Conservation (phyloP, 352 stramenopile genomes). For the Pythium angustatum region DNA sequence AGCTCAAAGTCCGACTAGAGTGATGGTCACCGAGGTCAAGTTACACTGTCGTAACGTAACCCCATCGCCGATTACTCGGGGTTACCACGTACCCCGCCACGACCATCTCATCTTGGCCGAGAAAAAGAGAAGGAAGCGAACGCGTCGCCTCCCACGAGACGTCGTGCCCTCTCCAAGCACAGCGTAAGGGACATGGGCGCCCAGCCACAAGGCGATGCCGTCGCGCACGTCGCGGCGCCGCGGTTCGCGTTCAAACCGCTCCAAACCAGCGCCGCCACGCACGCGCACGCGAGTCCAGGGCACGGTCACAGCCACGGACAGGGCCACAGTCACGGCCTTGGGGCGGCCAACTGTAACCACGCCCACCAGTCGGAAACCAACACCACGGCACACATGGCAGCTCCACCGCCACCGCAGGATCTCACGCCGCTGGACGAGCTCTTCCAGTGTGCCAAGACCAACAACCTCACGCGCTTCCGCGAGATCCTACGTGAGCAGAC, state of each 20-base stretch:
- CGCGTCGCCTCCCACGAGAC: not conserved
- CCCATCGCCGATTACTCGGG: too few relatives aligned
- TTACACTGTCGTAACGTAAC: conserved; percentile 14
- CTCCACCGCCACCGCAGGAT: conserved; percentile 1
- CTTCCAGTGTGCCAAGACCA: conserved; percentile 60
- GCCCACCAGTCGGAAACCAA: conserved; percentile 9
- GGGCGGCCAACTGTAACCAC: conserved; percentile 11
- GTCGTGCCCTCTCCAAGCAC: not conserved
- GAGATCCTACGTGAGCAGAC: conserved; percentile 39
- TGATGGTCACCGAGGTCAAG: conserved; percentile 18
- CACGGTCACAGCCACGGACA: not conserved
- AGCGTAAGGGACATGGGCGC: not conserved
- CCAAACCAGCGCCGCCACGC: conserved; percentile 8
- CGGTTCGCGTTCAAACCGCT: conserved; percentile 18
- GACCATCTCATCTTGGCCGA: not conserved
- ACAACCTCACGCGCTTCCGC: conserved; percentile 55
- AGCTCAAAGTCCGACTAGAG: conserved; percentile 16
- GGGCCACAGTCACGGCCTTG: conserved; percentile 10
- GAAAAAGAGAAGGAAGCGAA: not conserved
- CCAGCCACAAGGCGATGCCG: not conserved
- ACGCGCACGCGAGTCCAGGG: not conserved
- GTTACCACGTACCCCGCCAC: not conserved
- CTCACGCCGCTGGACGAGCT: conserved; percentile 58
- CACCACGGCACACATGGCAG: not conserved
- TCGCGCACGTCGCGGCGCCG: not conserved